Conservation (phyloP, 768 basidiomycete species). For the Steccherinum ochraceum region DNA sequence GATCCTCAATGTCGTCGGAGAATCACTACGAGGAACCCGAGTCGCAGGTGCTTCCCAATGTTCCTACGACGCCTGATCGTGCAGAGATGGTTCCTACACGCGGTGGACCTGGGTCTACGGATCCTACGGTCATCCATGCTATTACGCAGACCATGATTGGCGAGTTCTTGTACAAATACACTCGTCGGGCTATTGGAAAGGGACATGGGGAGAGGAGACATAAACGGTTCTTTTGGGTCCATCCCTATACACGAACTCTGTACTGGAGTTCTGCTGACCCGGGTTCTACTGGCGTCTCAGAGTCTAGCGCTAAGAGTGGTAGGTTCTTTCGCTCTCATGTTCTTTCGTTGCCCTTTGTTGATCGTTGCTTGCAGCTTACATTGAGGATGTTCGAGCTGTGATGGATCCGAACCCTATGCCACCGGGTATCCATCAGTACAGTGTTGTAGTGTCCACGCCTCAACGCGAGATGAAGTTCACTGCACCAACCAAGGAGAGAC, state of each 20-base stretch:
- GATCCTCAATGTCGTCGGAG: slow-evolving; percentile 81
- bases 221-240: slow-evolving; percentile 99
- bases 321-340: slow-evolving; percentile 35
- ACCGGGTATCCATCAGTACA: slow-evolving; percentile 88
- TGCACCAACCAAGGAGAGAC: slow-evolving; percentile 90
- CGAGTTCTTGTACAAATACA: slow-evolving; percentile 98
- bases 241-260: slow-evolving; percentile 95
- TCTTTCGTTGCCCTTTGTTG: slow-evolving; percentile 5
- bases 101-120: slow-evolving; percentile 50
- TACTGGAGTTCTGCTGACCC: slow-evolving; percentile 98
- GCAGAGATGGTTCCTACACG: slow-evolving; percentile 8
- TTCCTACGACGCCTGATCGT: slow-evolving; percentile 33
- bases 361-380: slow-evolving; percentile 56
- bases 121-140: slow-evolving; percentile 87
- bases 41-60: slow-evolving; percentile 20
- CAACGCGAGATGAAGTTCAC: slow-evolving; percentile 98
- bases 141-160: slow-evolving; percentile 99
- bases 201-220: slow-evolving; percentile 88
- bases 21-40: slow-evolving; percentile 45
- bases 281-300: slow-evolving; percentile 78
- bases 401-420: slow-evolving; percentile 95
- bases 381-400: slow-evolving; percentile 88
- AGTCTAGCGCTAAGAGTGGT: slow-evolving; percentile 97
- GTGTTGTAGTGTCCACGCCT: slow-evolving; percentile 86
- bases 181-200: slow-evolving; percentile 81